Conservation (phyloP, 495 filamentous ascomycete species). For the Podospora didyma region DNA sequence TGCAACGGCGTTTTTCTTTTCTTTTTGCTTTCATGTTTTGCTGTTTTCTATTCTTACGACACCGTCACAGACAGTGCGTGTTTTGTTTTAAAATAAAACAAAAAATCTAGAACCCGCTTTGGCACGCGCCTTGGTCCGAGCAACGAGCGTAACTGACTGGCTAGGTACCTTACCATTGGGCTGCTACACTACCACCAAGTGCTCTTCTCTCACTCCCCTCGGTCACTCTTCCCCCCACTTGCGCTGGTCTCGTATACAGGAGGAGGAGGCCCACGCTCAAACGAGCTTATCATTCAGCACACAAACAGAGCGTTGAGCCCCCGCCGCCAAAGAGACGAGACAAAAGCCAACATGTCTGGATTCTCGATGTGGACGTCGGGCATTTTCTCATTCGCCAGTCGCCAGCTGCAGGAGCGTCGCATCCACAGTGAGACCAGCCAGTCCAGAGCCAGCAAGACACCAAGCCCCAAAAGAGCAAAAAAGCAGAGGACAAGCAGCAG, state of each 20-base stretch:
- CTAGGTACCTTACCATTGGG: no score
- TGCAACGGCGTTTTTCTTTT: background rate
- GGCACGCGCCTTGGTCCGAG: no score
- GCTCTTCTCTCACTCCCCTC: no score
- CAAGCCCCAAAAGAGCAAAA: background rate
- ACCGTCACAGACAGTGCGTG: background rate
- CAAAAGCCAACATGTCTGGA: no score
- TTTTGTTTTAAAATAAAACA: background rate
- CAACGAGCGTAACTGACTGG: no score
- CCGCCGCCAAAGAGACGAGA: no score
- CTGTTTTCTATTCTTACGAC: background rate
- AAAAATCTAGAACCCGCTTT: background rate
- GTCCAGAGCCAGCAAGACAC: background rate
- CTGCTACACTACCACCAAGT: no score
- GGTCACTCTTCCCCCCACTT: no score
- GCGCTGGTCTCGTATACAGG: no score
- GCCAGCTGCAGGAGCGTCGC: constrained; percentile 7
- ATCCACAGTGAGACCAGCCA: constrained; percentile 1
- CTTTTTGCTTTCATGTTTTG: background rate
- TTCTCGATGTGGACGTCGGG: constrained; percentile 32
- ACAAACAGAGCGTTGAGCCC: no score
- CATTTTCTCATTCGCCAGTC: constrained; percentile 33
- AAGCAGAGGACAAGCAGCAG: background rate
- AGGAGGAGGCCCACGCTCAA: no score
- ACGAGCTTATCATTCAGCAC: no score